Percentiles rank a stretch among this genome's conserved stretches.
These are phyloP conservation scores for Exophiala bonariae DNA, from an alignment of 2,329 filamentous ascomycete genomes.

Conservation along the genomic window DNA sequence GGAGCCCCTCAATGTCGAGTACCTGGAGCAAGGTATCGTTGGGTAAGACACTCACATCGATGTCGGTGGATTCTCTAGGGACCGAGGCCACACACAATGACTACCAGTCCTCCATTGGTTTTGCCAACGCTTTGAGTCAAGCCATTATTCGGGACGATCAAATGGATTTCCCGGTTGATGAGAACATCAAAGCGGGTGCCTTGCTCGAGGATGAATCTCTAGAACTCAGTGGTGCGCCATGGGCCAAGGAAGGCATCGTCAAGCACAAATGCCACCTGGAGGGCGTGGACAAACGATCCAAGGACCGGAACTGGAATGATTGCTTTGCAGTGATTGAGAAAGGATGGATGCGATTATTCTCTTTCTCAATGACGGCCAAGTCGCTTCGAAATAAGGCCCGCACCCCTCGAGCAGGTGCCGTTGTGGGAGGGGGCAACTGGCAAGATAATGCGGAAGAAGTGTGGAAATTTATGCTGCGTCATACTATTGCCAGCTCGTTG, in stretches of 20 bases:
- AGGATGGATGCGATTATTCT: conserved; percentile 90
- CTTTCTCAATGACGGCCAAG: conserved; percentile 77
- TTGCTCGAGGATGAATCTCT: conserved; percentile 90
- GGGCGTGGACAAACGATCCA: conserved; percentile 84
- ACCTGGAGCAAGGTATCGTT: conserved; percentile 94
- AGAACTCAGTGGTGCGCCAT: conserved; percentile 89
- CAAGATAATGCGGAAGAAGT: conserved; percentile 92
- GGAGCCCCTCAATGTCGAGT: conserved; percentile 88
- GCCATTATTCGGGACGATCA: conserved; percentile 91
- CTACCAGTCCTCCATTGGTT: conserved; percentile 95
- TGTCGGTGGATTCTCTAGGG: conserved; percentile 88
- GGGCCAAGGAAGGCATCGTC: conserved; percentile 95
- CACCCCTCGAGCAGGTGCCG: conserved; percentile 58
- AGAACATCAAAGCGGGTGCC: conserved; percentile 60
- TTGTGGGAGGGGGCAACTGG: conserved; percentile 96
- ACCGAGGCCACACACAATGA: conserved; percentile 65
- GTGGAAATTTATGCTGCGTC: conserved; percentile 81
- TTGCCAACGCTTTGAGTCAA: conserved; percentile 93
- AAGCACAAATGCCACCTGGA: conserved; percentile 97
- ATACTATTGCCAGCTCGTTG: conserved; percentile 86
- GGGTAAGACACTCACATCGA: conserved; percentile 84
- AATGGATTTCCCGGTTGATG: conserved; percentile 57
- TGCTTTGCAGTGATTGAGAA: conserved; percentile 96
- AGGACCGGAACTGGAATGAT: conserved; percentile 91
- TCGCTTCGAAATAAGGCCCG: conserved; percentile 67